These are phyloP conservation scores for Fomitopsis pulvina DNA, from an alignment of 768 basidiomycete species.

Conservation along the genomic window DNA sequence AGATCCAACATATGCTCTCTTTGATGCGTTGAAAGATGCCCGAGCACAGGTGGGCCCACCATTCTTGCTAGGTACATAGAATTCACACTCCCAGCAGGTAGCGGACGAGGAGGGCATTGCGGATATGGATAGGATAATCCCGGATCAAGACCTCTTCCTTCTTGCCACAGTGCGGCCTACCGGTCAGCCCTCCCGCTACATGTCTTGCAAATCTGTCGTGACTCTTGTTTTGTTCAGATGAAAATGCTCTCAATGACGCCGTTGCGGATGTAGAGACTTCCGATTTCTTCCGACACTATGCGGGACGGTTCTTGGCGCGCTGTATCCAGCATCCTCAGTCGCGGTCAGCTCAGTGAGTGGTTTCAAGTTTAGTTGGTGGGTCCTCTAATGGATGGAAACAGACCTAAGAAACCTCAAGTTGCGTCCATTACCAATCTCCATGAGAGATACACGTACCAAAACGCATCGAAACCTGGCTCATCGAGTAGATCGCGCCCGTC, in stretches of 20 bases:
- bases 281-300: background rate
- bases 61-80: background rate
- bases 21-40: background rate
- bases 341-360: background rate
- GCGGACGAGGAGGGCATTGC: background rate
- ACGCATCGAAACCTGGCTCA: no score
- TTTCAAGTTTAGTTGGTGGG: no score
- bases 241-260: background rate
- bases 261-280: background rate
- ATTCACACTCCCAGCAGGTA: background rate
- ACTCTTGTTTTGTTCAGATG: background rate
- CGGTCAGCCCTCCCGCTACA: background rate
- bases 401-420: no score
- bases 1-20: background rate
- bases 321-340: background rate
- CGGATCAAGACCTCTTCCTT: background rate
- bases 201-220: background rate
- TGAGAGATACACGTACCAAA: constrained; percentile 3
- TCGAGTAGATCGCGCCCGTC: no score
- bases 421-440: constrained; percentile 7
- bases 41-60: background rate
- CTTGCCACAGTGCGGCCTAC: background rate
- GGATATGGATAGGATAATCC: background rate
- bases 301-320: background rate
- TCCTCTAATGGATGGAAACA: no score